Conservation (phyloP, 768 basidiomycete species). For the Macrolepiota dolichaula region DNA sequence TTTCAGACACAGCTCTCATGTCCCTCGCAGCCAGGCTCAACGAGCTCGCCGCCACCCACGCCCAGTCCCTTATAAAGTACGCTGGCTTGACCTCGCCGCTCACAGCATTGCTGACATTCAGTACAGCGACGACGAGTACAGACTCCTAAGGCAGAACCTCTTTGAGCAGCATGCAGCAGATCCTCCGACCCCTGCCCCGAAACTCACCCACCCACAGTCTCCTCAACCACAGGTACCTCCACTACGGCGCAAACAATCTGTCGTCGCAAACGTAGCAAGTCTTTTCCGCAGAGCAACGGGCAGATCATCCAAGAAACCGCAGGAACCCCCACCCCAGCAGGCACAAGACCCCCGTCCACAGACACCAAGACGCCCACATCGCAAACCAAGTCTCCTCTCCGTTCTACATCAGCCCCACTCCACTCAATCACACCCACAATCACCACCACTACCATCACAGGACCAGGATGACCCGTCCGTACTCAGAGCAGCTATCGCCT, state of each 20-base stretch:
- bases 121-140: conserved; percentile 69
- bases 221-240: conserved; percentile 6
- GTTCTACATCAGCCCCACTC: background rate
- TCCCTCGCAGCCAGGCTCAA: conserved; percentile 62
- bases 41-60: conserved; percentile 65
- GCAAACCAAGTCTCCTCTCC: conserved; percentile 1
- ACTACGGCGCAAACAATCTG: conserved; percentile 22
- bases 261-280: conserved; percentile 28
- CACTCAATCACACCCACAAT: background rate
- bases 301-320: conserved; percentile 15
- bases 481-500: conserved; percentile 57
- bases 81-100: too few relatives aligned
- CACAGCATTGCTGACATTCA: background rate
- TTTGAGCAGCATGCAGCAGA: conserved; percentile 46
- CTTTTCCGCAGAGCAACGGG: conserved; percentile 38
- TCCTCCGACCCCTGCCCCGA: background rate
- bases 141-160: conserved; percentile 62
- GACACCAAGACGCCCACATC: background rate
- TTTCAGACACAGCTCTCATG: conserved; percentile 28
- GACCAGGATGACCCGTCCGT: conserved; percentile 29
- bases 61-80: conserved; percentile 63
- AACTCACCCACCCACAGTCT: background rate
- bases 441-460: background rate
- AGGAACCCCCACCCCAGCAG: background rate
- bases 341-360: conserved; percentile 2